Evolutionary conservation across 768 basidiomycete genomes (phyloP).

Genomic region (Kwoniella botswanensis): DNA sequence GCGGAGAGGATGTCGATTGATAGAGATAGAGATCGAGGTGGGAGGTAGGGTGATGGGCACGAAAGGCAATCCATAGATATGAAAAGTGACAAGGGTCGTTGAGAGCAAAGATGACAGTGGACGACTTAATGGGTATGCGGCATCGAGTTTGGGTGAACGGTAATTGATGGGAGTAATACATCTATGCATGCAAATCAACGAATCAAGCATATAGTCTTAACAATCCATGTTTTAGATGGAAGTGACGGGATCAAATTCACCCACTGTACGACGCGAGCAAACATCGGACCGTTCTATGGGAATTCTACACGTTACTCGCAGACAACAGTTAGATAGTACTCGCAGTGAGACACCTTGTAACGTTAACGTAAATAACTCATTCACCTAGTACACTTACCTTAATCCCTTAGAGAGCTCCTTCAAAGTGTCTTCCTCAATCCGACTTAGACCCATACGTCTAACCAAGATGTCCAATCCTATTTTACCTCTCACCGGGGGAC

Average conservation of each 20-base stretch:
- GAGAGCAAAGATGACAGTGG: not conserved
- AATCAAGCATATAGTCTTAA: no score
- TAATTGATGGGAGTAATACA: no score
- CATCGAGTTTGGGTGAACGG: no score
- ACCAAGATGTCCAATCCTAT: slow-evolving; percentile 6
- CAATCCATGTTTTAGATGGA: no score
- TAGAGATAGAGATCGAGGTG: not conserved
- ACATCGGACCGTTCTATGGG: not conserved
- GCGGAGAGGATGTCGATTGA: slow-evolving; percentile 27
- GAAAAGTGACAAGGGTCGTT: no score
- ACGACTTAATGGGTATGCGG: not conserved
- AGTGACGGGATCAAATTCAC: not conserved
- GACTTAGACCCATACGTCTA: not conserved
- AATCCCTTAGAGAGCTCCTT: not conserved
- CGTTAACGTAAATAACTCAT: not conserved
- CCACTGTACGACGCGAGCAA: not conserved
- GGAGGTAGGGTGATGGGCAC: not conserved
- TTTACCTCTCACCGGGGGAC: not conserved
- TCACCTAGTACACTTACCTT: not conserved
- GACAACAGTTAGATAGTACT: not conserved
- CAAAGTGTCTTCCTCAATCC: slow-evolving; percentile 3
- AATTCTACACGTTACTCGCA: not conserved
- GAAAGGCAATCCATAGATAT: not conserved
- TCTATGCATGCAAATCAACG: no score
- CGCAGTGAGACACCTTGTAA: not conserved